Conservation (phyloP, 192 early-diverging fungal genomes). For the Backusella liffmaniae region DNA sequence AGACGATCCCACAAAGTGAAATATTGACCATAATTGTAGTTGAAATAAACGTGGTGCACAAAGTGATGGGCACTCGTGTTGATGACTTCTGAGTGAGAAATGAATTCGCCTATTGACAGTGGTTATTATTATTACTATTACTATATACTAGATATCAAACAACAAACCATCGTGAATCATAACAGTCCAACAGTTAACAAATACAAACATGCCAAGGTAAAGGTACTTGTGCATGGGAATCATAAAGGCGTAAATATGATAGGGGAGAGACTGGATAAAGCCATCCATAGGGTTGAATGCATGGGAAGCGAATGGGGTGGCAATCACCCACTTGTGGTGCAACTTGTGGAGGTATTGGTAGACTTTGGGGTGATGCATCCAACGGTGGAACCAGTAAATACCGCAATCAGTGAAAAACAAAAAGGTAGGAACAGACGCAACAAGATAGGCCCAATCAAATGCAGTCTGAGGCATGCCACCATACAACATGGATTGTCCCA, state of each 20-base stretch:
- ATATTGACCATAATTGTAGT: constrained; percentile 99
- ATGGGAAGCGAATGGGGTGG: constrained; percentile 91
- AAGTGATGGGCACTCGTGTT: constrained; percentile 96
- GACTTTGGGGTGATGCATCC: constrained; percentile 83
- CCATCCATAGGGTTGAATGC: constrained; percentile 97
- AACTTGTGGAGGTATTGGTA: constrained; percentile 87
- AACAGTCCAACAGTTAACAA: constrained; percentile 95
- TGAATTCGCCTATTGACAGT: constrained; percentile 54
- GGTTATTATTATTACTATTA: not conserved
- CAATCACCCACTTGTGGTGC: constrained; percentile 59
- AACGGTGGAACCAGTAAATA: constrained; percentile 97
- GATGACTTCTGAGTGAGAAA: constrained; percentile 64
- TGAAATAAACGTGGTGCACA: constrained; percentile 97
- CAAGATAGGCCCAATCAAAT: constrained; percentile 74
- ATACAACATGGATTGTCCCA: constrained; percentile 76
- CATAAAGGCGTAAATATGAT: constrained; percentile 88
- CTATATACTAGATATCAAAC: not conserved
- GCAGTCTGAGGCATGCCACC: constrained; percentile 19
- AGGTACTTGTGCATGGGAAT: constrained; percentile 89
- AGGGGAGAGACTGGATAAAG: constrained; percentile 90
- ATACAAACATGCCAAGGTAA: constrained; percentile 80
- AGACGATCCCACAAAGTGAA: constrained; percentile 89
- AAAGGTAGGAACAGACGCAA: constrained; percentile 66
- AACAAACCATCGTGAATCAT: constrained; percentile 90
- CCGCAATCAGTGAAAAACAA: constrained; percentile 91